phyloP scores from a whole-genome alignment of 768 basidiomycete genomes.

The Suillus brevipes region DNA sequence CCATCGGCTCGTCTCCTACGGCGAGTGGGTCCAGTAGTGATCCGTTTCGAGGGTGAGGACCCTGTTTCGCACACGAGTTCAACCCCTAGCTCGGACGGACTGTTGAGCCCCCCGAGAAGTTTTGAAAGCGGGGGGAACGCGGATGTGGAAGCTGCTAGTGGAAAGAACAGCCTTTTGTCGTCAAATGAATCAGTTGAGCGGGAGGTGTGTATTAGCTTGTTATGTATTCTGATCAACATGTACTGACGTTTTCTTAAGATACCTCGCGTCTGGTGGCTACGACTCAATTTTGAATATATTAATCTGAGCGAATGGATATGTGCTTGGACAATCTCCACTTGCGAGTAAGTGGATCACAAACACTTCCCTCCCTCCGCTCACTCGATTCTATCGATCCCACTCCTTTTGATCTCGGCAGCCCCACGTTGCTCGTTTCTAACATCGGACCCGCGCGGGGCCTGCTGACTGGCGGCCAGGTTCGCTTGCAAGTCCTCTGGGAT shows the following conservation, averaged over 20 bases:
- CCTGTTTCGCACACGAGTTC: slow-evolving; percentile 16
- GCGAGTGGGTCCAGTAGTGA: background rate
- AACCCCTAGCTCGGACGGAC: slow-evolving; percentile 16
- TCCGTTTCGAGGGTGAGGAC: slow-evolving; percentile 9
- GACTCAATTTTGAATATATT: slow-evolving; percentile 81
- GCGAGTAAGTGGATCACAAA: slow-evolving; percentile 60
- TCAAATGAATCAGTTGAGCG: slow-evolving; percentile 34
- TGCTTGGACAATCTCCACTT: slow-evolving; percentile 69
- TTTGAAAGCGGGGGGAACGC: slow-evolving; percentile 16
- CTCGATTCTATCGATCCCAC: too few relatives aligned
- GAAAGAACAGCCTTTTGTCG: slow-evolving; percentile 8
- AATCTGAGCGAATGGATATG: slow-evolving; percentile 75
- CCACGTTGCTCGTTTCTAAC: too few relatives aligned
- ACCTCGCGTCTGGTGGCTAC: slow-evolving; percentile 76
- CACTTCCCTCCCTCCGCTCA: background rate
- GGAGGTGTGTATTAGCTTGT: slow-evolving; percentile 45
- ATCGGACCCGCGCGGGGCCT: too few relatives aligned
- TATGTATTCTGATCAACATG: background rate
- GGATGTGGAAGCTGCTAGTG: slow-evolving; percentile 13
- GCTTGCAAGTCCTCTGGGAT: too few relatives aligned
- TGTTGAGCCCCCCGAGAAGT: slow-evolving; percentile 17
- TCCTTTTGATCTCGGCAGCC: too few relatives aligned
- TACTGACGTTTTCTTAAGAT: slow-evolving; percentile 39
- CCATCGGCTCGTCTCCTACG: slow-evolving; percentile 15
- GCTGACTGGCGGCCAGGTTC: too few relatives aligned